Evolutionary conservation across 2,329 filamentous ascomycete genomes (phyloP).

Genomic region (Colletotrichum sansevieriae): DNA sequence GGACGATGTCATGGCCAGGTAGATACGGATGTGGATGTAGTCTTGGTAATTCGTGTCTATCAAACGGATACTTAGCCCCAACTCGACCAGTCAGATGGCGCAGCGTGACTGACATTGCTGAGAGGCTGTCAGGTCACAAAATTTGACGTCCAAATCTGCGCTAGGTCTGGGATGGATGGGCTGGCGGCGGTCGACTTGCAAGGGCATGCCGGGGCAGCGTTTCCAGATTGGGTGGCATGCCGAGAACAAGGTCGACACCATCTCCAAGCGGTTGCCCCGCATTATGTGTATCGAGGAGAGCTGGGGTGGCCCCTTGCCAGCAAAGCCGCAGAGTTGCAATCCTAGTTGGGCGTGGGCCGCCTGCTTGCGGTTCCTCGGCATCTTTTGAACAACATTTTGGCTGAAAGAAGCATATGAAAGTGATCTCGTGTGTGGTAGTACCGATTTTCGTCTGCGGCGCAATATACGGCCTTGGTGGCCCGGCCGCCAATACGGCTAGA

Average conservation of each 20-base stretch:
- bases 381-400: slow-evolving; percentile 28
- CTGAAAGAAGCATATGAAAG: slow-evolving; percentile 39
- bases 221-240: slow-evolving; percentile 40
- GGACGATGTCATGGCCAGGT: too few species aligned
- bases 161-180: slow-evolving; percentile 9
- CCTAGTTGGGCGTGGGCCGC: slow-evolving; percentile 24
- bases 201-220: slow-evolving; percentile 37
- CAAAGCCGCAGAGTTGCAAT: slow-evolving; percentile 35
- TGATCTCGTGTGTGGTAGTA: slow-evolving; percentile 23
- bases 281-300: slow-evolving; percentile 37
- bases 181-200: slow-evolving; percentile 31
- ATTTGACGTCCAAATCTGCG: slow-evolving; percentile 24
- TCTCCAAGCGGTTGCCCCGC: slow-evolving; percentile 41
- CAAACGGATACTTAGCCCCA: slow-evolving; percentile 17
- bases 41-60: slow-evolving; percentile 10
- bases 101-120: slow-evolving; percentile 20
- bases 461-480: slow-evolving; percentile 26
- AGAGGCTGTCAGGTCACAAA: slow-evolving; percentile 28
- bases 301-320: slow-evolving; percentile 32
- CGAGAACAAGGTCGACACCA: slow-evolving; percentile 42
- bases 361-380: slow-evolving; percentile 39
- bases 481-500: slow-evolving; percentile 1
- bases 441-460: slow-evolving; percentile 7
- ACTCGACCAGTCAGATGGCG: slow-evolving; percentile 37
- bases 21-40: slow-evolving; percentile 1